Evolutionary conservation across 2,329 filamentous ascomycete genomes (phyloP), one percentile per base, ranked within the genome.

Genomic region (Colletotrichum liriopes): DNA sequence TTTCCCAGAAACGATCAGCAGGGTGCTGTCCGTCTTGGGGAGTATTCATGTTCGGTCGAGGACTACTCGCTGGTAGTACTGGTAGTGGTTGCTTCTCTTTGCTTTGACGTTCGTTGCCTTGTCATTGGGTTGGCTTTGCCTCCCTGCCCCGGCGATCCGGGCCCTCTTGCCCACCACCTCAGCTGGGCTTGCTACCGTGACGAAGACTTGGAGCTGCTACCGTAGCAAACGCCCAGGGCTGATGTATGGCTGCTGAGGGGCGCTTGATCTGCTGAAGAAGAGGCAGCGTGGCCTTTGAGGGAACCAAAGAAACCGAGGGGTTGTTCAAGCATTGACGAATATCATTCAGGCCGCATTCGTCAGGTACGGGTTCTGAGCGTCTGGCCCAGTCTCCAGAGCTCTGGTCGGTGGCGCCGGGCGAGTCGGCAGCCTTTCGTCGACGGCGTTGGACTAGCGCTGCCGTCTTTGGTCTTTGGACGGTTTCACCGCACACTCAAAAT

Each of bases 381-480:
- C n/a, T 41, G n/a, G 37, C 8, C 12, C n/a, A 61, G 43, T 56
- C 49, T 49, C 64, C 35, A 51, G 12, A 14, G 51, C 37, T 67
- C 41, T 59, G 68, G 68, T 63, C 56, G 51, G 41, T 35, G 65
- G 63, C 55, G 66, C 43, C 32, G 29, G 47, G 60, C 55, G 47
- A 56, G 62, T 52, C 63, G 51, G 39, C 58, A 62, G 37, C 43
- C 56, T 51, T 37, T 32, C 39, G 41, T 52, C 49, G 51, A 58
- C 49, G 56, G 63, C 63, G 56, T 39, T 56, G 55, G 11, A 39
- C 67, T 56, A 67, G 63, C 47, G 41, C 56, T 23, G 55, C 32
- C 60, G 60, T 41, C 45, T 62, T 60, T 67, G 55, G 45, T 32
- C 45, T 62, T 60, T 67, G 63, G 55, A 67, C 41, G 67, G 63